These are phyloP conservation scores for Skeletonema marinoi DNA, from an alignment of 108 stramenopile genomes.

Conservation along the genomic window DNA sequence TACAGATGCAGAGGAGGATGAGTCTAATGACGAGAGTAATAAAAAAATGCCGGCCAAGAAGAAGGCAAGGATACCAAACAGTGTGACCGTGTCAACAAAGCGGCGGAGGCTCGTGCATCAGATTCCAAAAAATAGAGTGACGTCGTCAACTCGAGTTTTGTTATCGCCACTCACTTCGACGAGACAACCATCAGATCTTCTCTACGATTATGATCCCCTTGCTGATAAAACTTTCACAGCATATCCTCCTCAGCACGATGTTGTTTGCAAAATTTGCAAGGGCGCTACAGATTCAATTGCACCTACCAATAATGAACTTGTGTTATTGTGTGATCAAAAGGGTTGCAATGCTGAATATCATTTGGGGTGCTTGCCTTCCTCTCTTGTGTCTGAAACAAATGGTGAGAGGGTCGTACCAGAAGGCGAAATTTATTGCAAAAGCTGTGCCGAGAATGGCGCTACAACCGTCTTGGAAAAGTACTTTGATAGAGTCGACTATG, in stretches of 20 bases:
- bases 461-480: constrained; percentile 55
- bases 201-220: constrained; percentile 1
- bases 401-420: constrained; percentile 43
- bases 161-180: neutral
- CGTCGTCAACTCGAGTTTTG: neutral
- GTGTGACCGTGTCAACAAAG: neutral
- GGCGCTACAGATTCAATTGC: constrained; percentile 32
- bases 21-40: neutral
- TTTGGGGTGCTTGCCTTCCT: constrained; percentile 49
- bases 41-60: neutral
- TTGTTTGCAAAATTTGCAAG: constrained; percentile 24
- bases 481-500: constrained; percentile 46
- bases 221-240: neutral
- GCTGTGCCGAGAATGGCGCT: constrained; percentile 55
- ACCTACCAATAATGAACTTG: constrained; percentile 28
- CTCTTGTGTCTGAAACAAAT: neutral
- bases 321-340: constrained; percentile 47
- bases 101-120: neutral
- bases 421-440: constrained; percentile 60
- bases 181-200: neutral
- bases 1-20: constrained; percentile 5
- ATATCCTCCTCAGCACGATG: neutral
- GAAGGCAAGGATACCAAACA: neutral
- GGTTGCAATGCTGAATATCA: constrained; percentile 68
- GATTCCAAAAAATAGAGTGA: constrained; percentile 1